Evolutionary conservation across 169 alveolate genomes (phyloP).

Genomic region (Plasmodium blacklocki): DNA sequence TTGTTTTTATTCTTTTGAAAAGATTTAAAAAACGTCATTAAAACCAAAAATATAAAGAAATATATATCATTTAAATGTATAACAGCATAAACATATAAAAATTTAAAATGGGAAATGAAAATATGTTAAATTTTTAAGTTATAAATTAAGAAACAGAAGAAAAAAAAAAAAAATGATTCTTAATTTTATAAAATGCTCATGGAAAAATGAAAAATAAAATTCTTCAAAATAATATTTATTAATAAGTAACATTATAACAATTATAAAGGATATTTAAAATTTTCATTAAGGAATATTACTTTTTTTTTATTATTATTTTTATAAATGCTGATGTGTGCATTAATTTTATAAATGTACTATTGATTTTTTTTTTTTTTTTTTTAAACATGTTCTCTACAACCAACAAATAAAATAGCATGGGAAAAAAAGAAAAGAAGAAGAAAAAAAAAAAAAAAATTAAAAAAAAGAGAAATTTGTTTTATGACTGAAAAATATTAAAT

Average conservation of each 20-base stretch:
- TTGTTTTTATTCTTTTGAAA: too few species aligned
- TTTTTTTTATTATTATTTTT: neutral
- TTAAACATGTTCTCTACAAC: slow-evolving; percentile 9
- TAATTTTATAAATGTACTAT: slow-evolving; percentile 12
- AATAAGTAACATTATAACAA: slow-evolving; percentile 10
- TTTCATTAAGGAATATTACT: neutral
- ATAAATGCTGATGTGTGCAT: slow-evolving; percentile 69
- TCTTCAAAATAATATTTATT: too few species aligned
- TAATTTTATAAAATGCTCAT: neutral
- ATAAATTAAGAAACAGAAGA: neutral
- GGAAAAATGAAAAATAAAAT: neutral
- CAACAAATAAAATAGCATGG: slow-evolving; percentile 7
- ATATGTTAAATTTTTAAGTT: too few species aligned
- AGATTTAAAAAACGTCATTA: too few species aligned
- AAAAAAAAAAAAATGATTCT: neutral
- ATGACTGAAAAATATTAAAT: too few species aligned
- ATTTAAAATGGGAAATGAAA: too few species aligned
- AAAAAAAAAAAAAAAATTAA: neutral
- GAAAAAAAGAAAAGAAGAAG: slow-evolving; percentile 4
- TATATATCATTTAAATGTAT: too few species aligned
- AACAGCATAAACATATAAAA: too few species aligned
- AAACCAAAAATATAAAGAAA: too few species aligned
- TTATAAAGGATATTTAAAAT: slow-evolving; percentile 14
- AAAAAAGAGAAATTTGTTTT: neutral
- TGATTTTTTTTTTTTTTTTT: slow-evolving; percentile 14